Evolutionary conservation across 306 rosid genomes (phyloP).

Genomic region (Alnus rubra): DNA sequence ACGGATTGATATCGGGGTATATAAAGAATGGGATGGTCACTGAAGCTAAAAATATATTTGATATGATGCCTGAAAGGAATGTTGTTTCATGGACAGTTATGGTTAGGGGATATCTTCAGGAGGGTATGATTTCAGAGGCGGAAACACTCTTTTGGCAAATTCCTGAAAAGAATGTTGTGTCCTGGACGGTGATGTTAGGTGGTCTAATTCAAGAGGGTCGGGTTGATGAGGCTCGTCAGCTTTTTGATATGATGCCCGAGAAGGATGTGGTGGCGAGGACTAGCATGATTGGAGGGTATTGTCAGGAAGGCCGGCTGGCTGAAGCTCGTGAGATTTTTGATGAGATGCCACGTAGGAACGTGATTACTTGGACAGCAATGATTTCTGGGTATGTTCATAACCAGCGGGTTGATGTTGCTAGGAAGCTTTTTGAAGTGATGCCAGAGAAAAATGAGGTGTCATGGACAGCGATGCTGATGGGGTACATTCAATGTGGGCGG

Average conservation of each 20-base stretch:
- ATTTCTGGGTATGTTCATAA: conserved; percentile 54
- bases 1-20: conserved; percentile 44
- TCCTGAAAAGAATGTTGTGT: conserved; percentile 51
- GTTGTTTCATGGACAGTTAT: conserved; percentile 63
- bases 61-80: conserved; percentile 46
- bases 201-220: conserved; percentile 54
- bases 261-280: conserved; percentile 53
- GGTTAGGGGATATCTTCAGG: conserved; percentile 52
- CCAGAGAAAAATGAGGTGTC: conserved; percentile 56
- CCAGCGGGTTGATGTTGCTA: conserved; percentile 48
- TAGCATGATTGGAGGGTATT: conserved; percentile 55
- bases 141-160: conserved; percentile 49
- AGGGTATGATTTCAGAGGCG: conserved; percentile 37
- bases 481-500: conserved; percentile 49
- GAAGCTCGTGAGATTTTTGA: conserved; percentile 55
- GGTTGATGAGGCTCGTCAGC: conserved; percentile 41
- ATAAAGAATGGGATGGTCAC: conserved; percentile 37
- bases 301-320: conserved; percentile 43
- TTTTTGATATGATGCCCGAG: conserved; percentile 53
- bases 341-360: conserved; percentile 44
- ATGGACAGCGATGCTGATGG: conserved; percentile 60
- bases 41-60: conserved; percentile 44
- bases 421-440: conserved; percentile 64
- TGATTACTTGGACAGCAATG: conserved; percentile 62
- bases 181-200: conserved; percentile 59